Conservation (phyloP, 148 eudicot genomes). For the Persicaria tinctoria region DNA sequence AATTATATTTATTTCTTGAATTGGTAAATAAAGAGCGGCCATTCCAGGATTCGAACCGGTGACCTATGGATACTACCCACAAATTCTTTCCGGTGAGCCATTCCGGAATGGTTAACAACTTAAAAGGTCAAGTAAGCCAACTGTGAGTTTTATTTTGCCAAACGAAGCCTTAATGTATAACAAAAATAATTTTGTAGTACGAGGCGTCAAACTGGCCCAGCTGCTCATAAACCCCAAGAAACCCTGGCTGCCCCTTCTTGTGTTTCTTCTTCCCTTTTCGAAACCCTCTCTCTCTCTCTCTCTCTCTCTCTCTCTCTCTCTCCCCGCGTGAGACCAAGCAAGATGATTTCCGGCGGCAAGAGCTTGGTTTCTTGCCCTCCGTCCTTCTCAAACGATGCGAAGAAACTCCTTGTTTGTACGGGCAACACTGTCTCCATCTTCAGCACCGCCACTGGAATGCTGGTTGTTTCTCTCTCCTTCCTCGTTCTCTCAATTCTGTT, state of each 20-base stretch:
- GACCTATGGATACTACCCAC: no score
- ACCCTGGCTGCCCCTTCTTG: neutral
- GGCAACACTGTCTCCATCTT: slow-evolving; percentile 67
- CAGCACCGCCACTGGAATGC: slow-evolving; percentile 76
- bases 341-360: slow-evolving; percentile 72
- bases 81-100: no score
- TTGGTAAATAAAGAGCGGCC: no score
- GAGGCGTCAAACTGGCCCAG: no score
- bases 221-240: neutral
- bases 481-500: neutral
- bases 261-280: neutral
- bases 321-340: neutral
- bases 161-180: no score
- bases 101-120: no score
- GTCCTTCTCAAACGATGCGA: slow-evolving; percentile 71
- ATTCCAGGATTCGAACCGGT: no score
- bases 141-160: no score
- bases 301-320: slow-evolving; percentile 2
- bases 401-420: slow-evolving; percentile 64
- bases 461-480: slow-evolving; percentile 26
- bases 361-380: slow-evolving; percentile 64
- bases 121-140: no score
- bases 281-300: neutral
- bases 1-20: no score
- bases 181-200: no score